phyloP scores from a whole-genome alignment of 176 grass and related monocot genomes.

The Juncus effusus region DNA sequence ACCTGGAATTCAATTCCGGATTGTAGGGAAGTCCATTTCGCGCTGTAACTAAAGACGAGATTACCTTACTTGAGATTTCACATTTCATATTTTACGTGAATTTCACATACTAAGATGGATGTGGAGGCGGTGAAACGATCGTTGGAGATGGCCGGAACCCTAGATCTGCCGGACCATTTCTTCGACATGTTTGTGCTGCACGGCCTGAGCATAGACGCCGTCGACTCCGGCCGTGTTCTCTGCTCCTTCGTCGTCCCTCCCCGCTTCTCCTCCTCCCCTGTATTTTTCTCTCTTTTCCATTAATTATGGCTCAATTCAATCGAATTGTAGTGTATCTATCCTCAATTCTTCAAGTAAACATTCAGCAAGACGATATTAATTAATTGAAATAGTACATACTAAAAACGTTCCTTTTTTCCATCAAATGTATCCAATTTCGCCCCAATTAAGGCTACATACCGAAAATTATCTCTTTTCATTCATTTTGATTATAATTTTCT shows the following conservation, averaged over 20 bases:
- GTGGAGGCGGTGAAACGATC: slow-evolving; percentile 42
- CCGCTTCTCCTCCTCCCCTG: slow-evolving; percentile 36
- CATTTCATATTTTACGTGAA: too few species aligned
- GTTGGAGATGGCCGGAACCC: slow-evolving; percentile 27
- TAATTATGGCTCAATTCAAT: slow-evolving; percentile 14
- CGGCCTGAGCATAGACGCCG: slow-evolving; percentile 44
- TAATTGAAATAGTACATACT: too few species aligned
- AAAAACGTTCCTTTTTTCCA: too few species aligned
- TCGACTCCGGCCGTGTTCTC: slow-evolving; percentile 59
- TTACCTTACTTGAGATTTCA: too few species aligned
- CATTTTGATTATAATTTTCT: neutral
- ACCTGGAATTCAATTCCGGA: too few species aligned
- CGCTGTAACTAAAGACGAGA: too few species aligned
- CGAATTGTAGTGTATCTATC: neutral
- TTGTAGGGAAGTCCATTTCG: too few species aligned
- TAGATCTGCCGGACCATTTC: slow-evolving; percentile 26
- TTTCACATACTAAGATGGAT: slow-evolving; percentile 35
- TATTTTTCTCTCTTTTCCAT: neutral
- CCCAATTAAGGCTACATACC: neutral
- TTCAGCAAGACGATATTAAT: too few species aligned
- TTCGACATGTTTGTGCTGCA: slow-evolving; percentile 51
- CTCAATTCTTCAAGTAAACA: slow-evolving; percentile 12
- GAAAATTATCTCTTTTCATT: neutral
- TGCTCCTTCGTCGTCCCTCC: slow-evolving; percentile 65
- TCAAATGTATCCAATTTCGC: neutral